These are phyloP conservation scores for Neonectria ditissima DNA, from an alignment of 2,329 filamentous ascomycete species.

Conservation along the genomic window DNA sequence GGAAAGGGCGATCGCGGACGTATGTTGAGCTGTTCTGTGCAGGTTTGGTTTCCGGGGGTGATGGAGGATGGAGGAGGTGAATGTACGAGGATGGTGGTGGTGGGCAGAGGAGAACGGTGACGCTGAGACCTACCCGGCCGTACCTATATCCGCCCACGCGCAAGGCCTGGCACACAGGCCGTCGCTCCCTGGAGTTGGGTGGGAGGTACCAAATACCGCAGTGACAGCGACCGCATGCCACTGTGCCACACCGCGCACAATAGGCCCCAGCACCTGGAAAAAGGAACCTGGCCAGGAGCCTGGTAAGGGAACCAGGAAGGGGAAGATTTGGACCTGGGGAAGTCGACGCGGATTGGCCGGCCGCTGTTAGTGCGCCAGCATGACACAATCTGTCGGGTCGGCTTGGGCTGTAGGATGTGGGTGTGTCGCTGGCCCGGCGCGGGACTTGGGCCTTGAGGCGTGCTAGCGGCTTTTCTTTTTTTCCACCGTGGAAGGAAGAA, in stretches of 20 bases:
- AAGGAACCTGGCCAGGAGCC: slow-evolving; percentile 37
- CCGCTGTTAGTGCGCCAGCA: slow-evolving; percentile 43
- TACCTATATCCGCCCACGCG: slow-evolving; percentile 44
- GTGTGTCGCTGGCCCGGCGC: slow-evolving; percentile 21
- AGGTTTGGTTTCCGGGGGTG: slow-evolving; percentile 17
- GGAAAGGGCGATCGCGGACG: slow-evolving; percentile 11
- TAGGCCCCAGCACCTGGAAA: slow-evolving; percentile 26
- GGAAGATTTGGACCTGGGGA: slow-evolving; percentile 46
- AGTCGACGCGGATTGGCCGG: slow-evolving; percentile 43
- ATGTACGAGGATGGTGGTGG: slow-evolving; percentile 40
- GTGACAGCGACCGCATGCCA: neutral
- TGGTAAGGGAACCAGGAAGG: slow-evolving; percentile 37
- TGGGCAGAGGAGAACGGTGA: slow-evolving; percentile 37
- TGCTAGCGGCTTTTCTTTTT: slow-evolving; percentile 23
- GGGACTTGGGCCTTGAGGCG: slow-evolving; percentile 28
- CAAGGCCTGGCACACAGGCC: slow-evolving; percentile 1
- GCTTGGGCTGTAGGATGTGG: slow-evolving; percentile 34
- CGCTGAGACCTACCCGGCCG: slow-evolving; percentile 42
- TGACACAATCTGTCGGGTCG: slow-evolving; percentile 52
- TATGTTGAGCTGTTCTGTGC: slow-evolving; percentile 25
- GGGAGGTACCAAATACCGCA: neutral
- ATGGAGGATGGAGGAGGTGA: slow-evolving; percentile 30
- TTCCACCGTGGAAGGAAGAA: slow-evolving; percentile 7
- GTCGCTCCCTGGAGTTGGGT: neutral
- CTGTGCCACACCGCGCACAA: slow-evolving; percentile 10